Evolutionary conservation across 2,329 filamentous ascomycete genomes (phyloP).

Genomic region (Zopfia rhizophila): DNA sequence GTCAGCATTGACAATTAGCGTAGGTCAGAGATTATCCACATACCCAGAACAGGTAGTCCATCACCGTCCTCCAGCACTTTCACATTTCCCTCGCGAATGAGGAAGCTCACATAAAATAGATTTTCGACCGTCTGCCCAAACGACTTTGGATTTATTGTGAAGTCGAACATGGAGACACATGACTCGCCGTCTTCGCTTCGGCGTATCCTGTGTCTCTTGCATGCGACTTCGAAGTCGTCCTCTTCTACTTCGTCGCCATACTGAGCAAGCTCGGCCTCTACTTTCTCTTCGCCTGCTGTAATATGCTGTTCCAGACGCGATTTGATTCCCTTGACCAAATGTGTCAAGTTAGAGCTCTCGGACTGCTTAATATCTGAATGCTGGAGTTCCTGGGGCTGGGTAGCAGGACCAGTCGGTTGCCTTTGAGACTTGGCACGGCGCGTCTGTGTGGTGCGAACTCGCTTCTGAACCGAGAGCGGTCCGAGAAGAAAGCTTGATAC

Average conservation of each 20-base stretch:
- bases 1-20: conserved; percentile 7
- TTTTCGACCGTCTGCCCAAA: conserved; percentile 98
- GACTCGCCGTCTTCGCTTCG: conserved; percentile 66
- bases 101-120: conserved; percentile 93
- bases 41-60: conserved; percentile 82
- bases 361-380: conserved; percentile 77
- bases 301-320: conserved; percentile 64
- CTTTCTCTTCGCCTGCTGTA: conserved; percentile 49
- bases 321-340: conserved; percentile 80
- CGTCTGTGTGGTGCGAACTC: conserved; percentile 72
- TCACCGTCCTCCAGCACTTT: conserved; percentile 78
- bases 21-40: conserved; percentile 51
- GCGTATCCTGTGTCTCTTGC: conserved; percentile 73
- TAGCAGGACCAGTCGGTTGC: conserved; percentile 73
- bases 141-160: conserved; percentile 87
- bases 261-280: conserved; percentile 56
- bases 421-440: conserved; percentile 76
- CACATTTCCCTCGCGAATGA: conserved; percentile 86
- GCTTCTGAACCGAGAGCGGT: conserved; percentile 89
- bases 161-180: conserved; percentile 79
- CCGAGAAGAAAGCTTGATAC: conserved; percentile 87
- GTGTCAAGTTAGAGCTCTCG: conserved; percentile 83
- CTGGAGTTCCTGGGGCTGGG: conserved; percentile 79
- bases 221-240: conserved; percentile 61
- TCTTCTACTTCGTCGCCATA: conserved; percentile 36